Base-by-base conservation (phyloP, 306 rosid species). In the Quercus aquifolioides region DNA sequence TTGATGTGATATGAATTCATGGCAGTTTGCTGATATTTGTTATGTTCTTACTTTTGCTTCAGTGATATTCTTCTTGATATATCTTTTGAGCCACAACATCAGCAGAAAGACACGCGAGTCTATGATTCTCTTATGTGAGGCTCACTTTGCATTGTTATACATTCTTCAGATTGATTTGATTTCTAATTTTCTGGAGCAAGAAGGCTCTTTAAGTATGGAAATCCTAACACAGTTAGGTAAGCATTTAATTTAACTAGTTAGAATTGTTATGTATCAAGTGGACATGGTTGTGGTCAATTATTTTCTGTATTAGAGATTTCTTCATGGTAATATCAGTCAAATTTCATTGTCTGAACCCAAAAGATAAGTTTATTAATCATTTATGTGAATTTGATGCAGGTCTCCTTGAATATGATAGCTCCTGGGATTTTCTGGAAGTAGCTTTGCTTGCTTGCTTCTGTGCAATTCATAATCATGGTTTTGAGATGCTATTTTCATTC, bases 341-440 rank as follows among this genome's bases (percentile, higher is more conserved):
- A 67, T 67, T 25, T 74, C 70, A 25, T 33, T 57, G 78, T 73
- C 60, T 31, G 55, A 73, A 23, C 55, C 65, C 60, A 26, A 76
- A 71, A 38, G 60, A 83, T 23, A 69, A 56, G 23, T 74, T 46
- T 78, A 82, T 63, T 12, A 55, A 74, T 71, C 46, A 73, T 74
- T 69, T 21, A 55, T 80, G 77, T 79, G 63, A 80, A 82, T 76
- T 76, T 78, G 69, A 63, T 89, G 85, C 94, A 96, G 99, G 99
- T 79, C 91, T 96, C 80, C 91, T 93, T 78, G 86, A 85, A 75
- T 84, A 88, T 86, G 94, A 85, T 84, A 91, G 93, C 86, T 89
- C 92, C 71, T 86, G 97, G 97, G 99, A 96, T 73, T 96, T 96
- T 86, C 87, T 90, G 91, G 92, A 96, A 88, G 89, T 96, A 86